Conservation (phyloP, 148 eudicot genomes). For the Mesembryanthemum crystallinum region DNA sequence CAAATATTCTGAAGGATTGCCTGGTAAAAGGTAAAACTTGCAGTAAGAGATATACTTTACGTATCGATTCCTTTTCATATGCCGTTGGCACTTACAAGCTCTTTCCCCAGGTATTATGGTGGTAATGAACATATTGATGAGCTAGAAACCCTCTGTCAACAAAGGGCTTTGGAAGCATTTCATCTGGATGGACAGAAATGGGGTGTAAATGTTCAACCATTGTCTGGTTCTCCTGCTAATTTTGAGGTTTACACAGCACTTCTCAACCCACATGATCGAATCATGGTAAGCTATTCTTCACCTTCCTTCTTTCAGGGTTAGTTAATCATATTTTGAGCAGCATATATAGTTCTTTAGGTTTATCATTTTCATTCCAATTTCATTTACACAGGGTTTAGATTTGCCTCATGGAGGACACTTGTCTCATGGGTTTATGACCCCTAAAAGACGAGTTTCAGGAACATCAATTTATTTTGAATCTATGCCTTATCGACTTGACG, state of each 20-base stretch:
- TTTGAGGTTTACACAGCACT: constrained; percentile 91
- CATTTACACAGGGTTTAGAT: constrained; percentile 63
- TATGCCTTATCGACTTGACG: constrained; percentile 92
- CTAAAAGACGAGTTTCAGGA: constrained; percentile 82
- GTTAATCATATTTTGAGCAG: neutral
- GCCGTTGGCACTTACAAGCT: neutral
- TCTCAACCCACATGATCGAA: constrained; percentile 86
- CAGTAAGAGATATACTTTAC: neutral
- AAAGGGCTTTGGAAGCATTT: constrained; percentile 86
- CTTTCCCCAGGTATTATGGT: constrained; percentile 64
- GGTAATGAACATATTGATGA: constrained; percentile 89
- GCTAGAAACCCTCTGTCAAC: constrained; percentile 71
- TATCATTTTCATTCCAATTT: neutral
- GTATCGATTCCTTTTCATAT: neutral
- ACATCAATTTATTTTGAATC: constrained; percentile 92
- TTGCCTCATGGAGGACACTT: constrained; percentile 92
- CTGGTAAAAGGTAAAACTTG: constrained; percentile 72
- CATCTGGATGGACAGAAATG: constrained; percentile 63
- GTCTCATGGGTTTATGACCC: constrained; percentile 93
- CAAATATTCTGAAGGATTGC: constrained; percentile 91
- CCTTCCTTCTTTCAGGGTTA: too few species aligned
- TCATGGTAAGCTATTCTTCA: constrained; percentile 52
- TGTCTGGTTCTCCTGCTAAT: constrained; percentile 93
- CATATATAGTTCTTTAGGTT: neutral
- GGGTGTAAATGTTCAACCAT: constrained; percentile 97